Evolutionary conservation across 164 flowering plant species (phyloP), one percentile per base, ranked within the genome.

Genomic region (Stephania cephalantha): DNA sequence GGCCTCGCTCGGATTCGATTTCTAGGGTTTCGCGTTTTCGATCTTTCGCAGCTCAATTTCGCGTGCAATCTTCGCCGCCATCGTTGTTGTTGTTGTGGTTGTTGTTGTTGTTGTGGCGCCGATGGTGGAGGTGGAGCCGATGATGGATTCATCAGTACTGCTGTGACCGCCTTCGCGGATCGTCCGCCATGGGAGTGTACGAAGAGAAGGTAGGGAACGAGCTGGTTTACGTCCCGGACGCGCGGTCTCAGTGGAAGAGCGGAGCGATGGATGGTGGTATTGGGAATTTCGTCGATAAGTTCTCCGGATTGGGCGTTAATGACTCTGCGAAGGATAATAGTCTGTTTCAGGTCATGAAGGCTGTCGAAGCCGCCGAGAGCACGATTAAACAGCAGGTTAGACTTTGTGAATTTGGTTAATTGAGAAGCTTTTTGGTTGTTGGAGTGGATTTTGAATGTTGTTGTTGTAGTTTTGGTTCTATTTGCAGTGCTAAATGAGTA

Each of bases 301-400:
- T 91, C 8, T 81, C 90, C 6, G 88, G 83, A 13, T 58, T 89
- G 72, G 85, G 70, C 6, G 78, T 88, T 45, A 77, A 75, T 9
- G 87, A 84, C 70, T 73, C 84, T 22, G 63, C 78, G 18, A 78
- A 66, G 68, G 74, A 71, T 48, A 72, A 44, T 63, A 78, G 70
- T 73, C 77, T 90, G 74, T 83, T 88, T 81, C 95, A 90, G 90
- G 90, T 92, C 58, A 87, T 87, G 88, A 89, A 92, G 78, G 97
- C 97, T 29, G 95, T 92, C 6, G 95, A 92, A 81, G 93, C 90
- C 61, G 97, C 97, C 3, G 95, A 90, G 79, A 88, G 84, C 70
- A 87, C 92, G 52, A 90, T 92, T 76, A 88, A 82, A 68, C 89
- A 88, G 69, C 97, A 89, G 92, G 97, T 89, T 17, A 25, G 64